These are phyloP conservation scores for Aspergillus proliferans DNA, from an alignment of 2,329 filamentous ascomycete genomes.

Conservation along the genomic window DNA sequence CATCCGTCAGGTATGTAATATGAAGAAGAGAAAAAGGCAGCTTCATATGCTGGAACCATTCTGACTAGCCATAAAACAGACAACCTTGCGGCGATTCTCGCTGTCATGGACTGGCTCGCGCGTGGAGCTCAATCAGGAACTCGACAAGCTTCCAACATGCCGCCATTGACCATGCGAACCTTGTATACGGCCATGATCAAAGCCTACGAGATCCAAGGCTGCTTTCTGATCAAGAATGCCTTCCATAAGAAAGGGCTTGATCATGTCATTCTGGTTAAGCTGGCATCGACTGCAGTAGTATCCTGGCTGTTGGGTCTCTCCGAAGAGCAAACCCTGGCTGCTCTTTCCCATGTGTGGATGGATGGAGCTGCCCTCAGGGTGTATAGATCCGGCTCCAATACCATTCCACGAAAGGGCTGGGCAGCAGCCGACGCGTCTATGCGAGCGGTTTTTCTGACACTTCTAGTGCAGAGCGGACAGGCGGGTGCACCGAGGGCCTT, in stretches of 20 bases:
- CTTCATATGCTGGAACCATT: constrained; percentile 18
- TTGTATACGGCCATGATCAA: constrained; percentile 25
- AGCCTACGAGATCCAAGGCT: constrained; percentile 33
- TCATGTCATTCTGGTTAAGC: constrained; percentile 30
- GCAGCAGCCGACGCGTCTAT: constrained; percentile 31
- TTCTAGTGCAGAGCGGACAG: constrained; percentile 18
- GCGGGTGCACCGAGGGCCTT: constrained; percentile 20
- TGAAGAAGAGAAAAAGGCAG: not conserved
- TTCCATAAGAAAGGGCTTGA: constrained; percentile 30
- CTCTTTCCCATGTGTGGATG: constrained; percentile 28
- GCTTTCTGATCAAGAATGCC: constrained; percentile 21
- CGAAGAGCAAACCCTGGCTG: constrained; percentile 19
- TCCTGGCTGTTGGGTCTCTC: constrained; percentile 24
- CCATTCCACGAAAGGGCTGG: constrained; percentile 32
- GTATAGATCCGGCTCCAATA: constrained; percentile 24
- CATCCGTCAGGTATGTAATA: constrained; percentile 25
- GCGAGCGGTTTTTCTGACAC: constrained; percentile 28
- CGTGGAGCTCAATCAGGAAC: no score
- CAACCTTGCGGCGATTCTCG: not conserved
- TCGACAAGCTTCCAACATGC: not conserved
- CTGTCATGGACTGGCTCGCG: not conserved
- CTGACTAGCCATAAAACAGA: not conserved
- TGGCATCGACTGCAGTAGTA: constrained; percentile 31
- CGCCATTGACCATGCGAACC: constrained; percentile 17
- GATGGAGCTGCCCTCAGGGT: constrained; percentile 26